Conservation (phyloP, 2,329 filamentous ascomycete genomes). For the Fusarium sp. region DNA sequence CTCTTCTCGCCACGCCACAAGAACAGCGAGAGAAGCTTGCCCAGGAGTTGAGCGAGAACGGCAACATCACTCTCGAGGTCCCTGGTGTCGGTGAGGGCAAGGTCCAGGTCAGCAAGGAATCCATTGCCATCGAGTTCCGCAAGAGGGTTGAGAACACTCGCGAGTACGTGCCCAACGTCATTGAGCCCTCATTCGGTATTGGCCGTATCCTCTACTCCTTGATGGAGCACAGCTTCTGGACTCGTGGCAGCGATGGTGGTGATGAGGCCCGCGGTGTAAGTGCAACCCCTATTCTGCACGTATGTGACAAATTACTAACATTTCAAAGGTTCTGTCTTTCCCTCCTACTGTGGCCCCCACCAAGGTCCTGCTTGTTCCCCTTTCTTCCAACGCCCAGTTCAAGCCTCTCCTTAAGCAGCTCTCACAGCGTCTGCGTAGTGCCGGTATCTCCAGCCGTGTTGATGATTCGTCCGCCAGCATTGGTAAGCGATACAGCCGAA, state of each 20-base stretch:
- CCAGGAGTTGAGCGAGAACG: constrained; percentile 77
- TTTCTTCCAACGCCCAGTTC: constrained; percentile 86
- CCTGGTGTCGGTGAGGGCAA: constrained; percentile 75
- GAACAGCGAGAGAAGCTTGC: constrained; percentile 84
- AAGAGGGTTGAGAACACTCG: constrained; percentile 85
- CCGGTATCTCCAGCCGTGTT: constrained; percentile 85
- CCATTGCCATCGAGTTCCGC: constrained; percentile 86
- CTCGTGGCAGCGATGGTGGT: constrained; percentile 71
- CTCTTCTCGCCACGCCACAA: constrained; percentile 81
- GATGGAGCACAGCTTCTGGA: constrained; percentile 97
- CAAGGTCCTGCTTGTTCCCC: constrained; percentile 91
- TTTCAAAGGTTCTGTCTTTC: constrained; percentile 65
- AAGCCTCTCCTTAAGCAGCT: constrained; percentile 80
- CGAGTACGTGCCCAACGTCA: constrained; percentile 95
- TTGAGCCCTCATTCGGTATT: constrained; percentile 98
- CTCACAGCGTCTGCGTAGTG: constrained; percentile 79
- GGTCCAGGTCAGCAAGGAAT: constrained; percentile 82
- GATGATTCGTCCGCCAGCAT: constrained; percentile 94
- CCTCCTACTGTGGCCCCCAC: constrained; percentile 83
- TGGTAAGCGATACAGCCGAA: constrained; percentile 93
- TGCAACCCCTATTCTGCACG: constrained; percentile 58
- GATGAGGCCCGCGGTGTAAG: constrained; percentile 87
- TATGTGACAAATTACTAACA: constrained; percentile 36
- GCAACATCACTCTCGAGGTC: constrained; percentile 83
- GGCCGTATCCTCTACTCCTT: constrained; percentile 93